Conservation (phyloP, 306 rosid genomes). For the Castanea sativa region DNA sequence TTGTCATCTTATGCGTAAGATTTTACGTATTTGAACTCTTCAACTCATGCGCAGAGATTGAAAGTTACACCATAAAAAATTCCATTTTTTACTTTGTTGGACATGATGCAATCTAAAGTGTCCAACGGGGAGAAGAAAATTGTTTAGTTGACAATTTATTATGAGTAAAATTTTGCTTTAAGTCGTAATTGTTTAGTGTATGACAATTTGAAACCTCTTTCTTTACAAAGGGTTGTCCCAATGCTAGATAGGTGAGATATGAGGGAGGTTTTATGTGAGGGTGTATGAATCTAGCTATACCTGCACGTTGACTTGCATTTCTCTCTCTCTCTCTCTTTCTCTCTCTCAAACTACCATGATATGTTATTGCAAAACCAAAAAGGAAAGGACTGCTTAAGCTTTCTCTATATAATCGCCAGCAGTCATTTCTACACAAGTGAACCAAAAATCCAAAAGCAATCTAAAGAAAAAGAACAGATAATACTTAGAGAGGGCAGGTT, state of each 20-base stretch:
- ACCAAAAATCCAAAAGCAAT: conserved; percentile 1
- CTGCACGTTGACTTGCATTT: conserved; percentile 51
- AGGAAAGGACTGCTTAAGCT: not conserved
- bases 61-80: not conserved
- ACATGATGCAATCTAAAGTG: not conserved
- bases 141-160: conserved; percentile 5
- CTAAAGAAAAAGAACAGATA: not conserved
- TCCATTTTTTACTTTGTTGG: not conserved
- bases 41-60: conserved; percentile 27
- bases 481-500: not conserved
- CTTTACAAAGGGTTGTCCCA: conserved; percentile 18
- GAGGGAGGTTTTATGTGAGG: conserved; percentile 85
- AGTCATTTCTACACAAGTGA: conserved; percentile 1
- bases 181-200: not conserved
- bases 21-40: conserved; percentile 20
- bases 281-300: conserved; percentile 2
- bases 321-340: not conserved
- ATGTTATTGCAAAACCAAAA: not conserved
- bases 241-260: conserved; percentile 31
- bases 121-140: conserved; percentile 1
- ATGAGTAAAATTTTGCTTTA: conserved; percentile 2
- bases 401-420: conserved; percentile 11
- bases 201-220: not conserved
- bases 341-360: not conserved
- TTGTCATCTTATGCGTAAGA: not conserved